A percentile compares a stretch with the other conserved stretches of the same genome.
Evolutionary conservation across 768 basidiomycete genomes (phyloP).

Genomic region (Clathrus columnatus): DNA sequence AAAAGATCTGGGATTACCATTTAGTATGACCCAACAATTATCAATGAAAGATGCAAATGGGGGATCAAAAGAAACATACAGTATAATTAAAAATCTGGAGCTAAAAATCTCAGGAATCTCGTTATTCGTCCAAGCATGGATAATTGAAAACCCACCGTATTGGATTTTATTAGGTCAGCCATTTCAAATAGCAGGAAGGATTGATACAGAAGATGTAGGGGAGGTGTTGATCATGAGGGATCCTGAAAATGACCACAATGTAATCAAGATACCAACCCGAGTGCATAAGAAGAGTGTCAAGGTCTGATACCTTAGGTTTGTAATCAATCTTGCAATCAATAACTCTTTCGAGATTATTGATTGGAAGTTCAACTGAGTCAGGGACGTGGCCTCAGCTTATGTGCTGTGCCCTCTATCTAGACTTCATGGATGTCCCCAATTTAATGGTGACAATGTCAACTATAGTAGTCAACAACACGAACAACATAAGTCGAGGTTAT

Average conservation of each 20-base stretch:
- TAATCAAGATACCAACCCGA: background rate
- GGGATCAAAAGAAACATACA: background rate
- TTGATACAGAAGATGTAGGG: background rate
- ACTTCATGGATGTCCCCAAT: too few species aligned
- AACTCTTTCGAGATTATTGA: too few species aligned
- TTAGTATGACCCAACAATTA: background rate
- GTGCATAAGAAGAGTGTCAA: background rate
- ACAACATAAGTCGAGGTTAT: too few species aligned
- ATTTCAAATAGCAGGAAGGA: background rate
- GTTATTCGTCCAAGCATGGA: constrained; percentile 8
- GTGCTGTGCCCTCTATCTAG: too few species aligned
- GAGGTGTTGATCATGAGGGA: background rate
- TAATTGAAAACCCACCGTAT: constrained; percentile 13
- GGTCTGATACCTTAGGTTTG: too few species aligned
- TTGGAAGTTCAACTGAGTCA: too few species aligned
- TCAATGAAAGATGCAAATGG: constrained; percentile 3
- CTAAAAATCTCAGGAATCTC: constrained; percentile 1
- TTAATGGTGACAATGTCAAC: too few species aligned
- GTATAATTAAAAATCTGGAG: constrained; percentile 9
- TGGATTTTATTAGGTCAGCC: constrained; percentile 11
- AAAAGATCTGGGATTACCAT: background rate
- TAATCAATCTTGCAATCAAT: too few species aligned
- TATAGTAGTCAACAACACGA: too few species aligned
- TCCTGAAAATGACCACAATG: background rate
- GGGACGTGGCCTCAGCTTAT: too few species aligned